Evolutionary conservation across 805 yeast genomes (phyloP).

Genomic region (Candida coleopterorum): DNA sequence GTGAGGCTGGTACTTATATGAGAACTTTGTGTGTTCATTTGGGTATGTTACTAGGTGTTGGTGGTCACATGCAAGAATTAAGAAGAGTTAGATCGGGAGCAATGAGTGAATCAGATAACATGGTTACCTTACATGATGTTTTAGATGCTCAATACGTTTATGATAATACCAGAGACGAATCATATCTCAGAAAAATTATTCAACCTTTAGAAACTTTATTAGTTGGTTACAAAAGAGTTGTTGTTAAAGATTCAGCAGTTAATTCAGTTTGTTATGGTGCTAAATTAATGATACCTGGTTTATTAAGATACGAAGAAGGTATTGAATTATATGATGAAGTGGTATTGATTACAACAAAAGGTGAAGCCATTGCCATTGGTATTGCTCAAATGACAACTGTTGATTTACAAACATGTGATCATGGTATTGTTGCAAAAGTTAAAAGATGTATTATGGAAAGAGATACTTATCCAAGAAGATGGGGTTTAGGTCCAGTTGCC

Average conservation of each 20-base stretch:
- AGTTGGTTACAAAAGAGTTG: conserved; percentile 94
- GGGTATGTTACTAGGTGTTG: conserved; percentile 97
- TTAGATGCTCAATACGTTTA: conserved; percentile 97
- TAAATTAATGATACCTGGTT: conserved; percentile 97
- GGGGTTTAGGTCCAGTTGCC: conserved; percentile 99
- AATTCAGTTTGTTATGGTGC: conserved; percentile 99
- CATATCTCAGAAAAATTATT: conserved; percentile 87
- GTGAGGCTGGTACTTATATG: conserved; percentile 99
- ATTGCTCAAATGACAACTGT: conserved; percentile 99
- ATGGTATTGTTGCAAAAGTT: conserved; percentile 97
- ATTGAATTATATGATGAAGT: conserved; percentile 97
- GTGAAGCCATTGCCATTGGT: conserved; percentile 98
- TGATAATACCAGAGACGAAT: conserved; percentile 95
- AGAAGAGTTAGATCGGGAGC: conserved; percentile 99
- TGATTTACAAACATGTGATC: conserved; percentile 94
- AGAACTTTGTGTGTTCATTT: conserved; percentile 98
- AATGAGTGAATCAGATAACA: conserved; percentile 77
- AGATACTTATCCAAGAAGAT: conserved; percentile 98
- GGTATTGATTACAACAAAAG: conserved; percentile 96
- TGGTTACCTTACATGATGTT: conserved; percentile 95
- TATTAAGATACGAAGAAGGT: conserved; percentile 95
- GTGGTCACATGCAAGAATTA: conserved; percentile 99
- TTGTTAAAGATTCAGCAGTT: conserved; percentile 90
- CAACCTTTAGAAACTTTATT: conserved; percentile 92
- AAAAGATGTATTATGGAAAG: conserved; percentile 99